phyloP scores from a whole-genome alignment of 2,329 filamentous ascomycete genomes.

The Bipolaris cookei region DNA sequence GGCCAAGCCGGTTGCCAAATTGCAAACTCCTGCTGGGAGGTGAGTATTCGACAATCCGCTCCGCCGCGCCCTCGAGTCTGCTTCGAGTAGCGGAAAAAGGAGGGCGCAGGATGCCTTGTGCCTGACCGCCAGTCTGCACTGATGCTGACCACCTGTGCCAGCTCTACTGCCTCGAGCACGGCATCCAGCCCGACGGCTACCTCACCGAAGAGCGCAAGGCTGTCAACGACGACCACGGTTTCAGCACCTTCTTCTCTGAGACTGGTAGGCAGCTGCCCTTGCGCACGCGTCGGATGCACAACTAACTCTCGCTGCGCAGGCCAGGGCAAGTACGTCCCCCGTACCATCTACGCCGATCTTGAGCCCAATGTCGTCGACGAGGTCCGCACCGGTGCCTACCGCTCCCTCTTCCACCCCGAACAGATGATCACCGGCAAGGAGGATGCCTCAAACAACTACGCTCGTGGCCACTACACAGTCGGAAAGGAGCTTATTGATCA shows the following conservation, averaged over 20 bases:
- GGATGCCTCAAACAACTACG: conserved; percentile 99
- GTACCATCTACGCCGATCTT: conserved; percentile 99
- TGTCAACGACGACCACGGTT: conserved; percentile 90
- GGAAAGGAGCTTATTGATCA: conserved; percentile 99
- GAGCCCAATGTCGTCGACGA: conserved; percentile 99
- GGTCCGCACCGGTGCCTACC: conserved; percentile 96
- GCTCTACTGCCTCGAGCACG: conserved; percentile 99
- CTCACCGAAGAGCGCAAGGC: conserved; percentile 97
- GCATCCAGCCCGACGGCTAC: conserved; percentile 98
- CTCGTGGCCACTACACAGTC: conserved; percentile 98
- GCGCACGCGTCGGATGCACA: conserved; percentile 19
- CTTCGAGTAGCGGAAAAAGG: conserved; percentile 19
- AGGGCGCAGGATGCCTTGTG: conserved; percentile 40
- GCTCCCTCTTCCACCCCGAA: conserved; percentile 96
- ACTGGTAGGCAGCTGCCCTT: conserved; percentile 69
- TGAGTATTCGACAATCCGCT: conserved; percentile 61
- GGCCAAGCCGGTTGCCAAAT: conserved; percentile 99
- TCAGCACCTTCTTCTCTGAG: conserved; percentile 99
- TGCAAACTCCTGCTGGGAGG: conserved; percentile 99
- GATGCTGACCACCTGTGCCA: conserved; percentile 54
- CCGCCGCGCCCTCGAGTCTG: conserved; percentile 12
- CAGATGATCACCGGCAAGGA: conserved; percentile 99
- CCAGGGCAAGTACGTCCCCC: conserved; percentile 98
- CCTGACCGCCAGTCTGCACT: conserved; percentile 39
- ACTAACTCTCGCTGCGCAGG: conserved; percentile 61